Conservation (phyloP, 2,329 filamentous ascomycete species). For the Ophiosphaerella korrae region DNA sequence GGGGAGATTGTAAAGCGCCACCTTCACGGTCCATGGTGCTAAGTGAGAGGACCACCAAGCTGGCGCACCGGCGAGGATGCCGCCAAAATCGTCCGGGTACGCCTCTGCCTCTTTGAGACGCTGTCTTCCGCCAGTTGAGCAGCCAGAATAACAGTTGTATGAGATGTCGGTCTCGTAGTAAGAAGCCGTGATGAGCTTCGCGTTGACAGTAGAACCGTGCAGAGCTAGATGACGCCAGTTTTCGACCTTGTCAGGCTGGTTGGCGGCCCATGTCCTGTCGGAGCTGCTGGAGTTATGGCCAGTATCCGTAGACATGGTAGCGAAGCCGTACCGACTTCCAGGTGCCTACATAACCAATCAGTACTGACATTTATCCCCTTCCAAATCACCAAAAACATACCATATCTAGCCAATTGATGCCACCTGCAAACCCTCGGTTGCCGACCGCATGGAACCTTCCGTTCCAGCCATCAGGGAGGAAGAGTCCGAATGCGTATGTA, state of each 20-base stretch:
- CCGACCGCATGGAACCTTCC: constrained; percentile 47
- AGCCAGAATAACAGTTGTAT: constrained; percentile 63
- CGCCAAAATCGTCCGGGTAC: constrained; percentile 64
- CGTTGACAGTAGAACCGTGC: constrained; percentile 57
- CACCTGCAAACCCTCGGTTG: constrained; percentile 55
- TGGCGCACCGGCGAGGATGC: constrained; percentile 58
- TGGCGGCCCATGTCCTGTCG: constrained; percentile 45
- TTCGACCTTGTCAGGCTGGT: constrained; percentile 42
- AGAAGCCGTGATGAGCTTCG: constrained; percentile 54
- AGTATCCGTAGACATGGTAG: constrained; percentile 52
- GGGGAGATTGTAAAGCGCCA: constrained; percentile 57
- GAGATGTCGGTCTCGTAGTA: constrained; percentile 55
- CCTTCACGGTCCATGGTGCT: constrained; percentile 52
- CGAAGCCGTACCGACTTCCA: constrained; percentile 49
- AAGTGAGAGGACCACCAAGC: constrained; percentile 59
- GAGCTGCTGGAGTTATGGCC: constrained; percentile 53
- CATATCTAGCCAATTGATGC: constrained; percentile 58
- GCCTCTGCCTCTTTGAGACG: constrained; percentile 60
- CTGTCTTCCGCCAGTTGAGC: constrained; percentile 65
- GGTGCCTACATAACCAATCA: too few relatives aligned
- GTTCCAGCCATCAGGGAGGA: constrained; percentile 48
- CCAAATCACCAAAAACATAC: constrained; percentile 23
- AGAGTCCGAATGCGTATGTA: constrained; percentile 47
- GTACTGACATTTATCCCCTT: too few relatives aligned
- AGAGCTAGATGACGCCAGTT: constrained; percentile 47